phyloP scores from a whole-genome alignment of 108 stramenopile species.

The Fragilariopsis cylindrus region DNA sequence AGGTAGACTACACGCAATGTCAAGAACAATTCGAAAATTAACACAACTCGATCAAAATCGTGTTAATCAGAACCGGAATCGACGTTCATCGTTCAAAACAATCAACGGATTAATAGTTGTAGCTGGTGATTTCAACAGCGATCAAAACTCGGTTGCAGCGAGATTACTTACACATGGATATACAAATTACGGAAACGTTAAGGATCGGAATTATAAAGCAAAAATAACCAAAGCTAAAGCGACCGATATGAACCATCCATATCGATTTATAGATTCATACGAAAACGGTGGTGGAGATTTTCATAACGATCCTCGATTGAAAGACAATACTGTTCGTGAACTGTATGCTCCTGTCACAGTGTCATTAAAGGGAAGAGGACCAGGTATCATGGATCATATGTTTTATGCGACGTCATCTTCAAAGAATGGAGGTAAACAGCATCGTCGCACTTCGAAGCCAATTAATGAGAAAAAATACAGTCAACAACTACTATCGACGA shows the following conservation, averaged over 20 bases:
- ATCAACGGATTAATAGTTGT: constrained; percentile 40
- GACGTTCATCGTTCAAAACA: constrained; percentile 3
- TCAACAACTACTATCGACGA: background rate
- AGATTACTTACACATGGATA: constrained; percentile 32
- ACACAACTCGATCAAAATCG: background rate
- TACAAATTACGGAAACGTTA: constrained; percentile 31
- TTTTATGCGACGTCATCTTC: constrained; percentile 31
- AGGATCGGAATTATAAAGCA: constrained; percentile 48
- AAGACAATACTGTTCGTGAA: constrained; percentile 14
- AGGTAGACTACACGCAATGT: constrained; percentile 40
- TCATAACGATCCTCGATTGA: background rate
- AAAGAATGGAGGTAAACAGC: background rate
- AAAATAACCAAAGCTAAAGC: constrained; percentile 45
- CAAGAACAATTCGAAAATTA: constrained; percentile 32
- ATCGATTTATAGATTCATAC: constrained; percentile 45
- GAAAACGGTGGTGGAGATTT: background rate
- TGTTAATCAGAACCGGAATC: background rate
- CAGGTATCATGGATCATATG: constrained; percentile 52
- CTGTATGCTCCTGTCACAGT: constrained; percentile 44
- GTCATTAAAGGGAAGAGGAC: constrained; percentile 44
- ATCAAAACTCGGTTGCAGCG: constrained; percentile 31
- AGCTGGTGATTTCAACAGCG: constrained; percentile 53
- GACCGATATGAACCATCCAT: constrained; percentile 36
- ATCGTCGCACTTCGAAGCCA: background rate
- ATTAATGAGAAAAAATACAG: background rate